A percentile compares a stretch with the other conserved stretches of the same genome.
Evolutionary conservation across 73 alveolate species (phyloP).

Genomic region (Tetrahymena elliotti): DNA sequence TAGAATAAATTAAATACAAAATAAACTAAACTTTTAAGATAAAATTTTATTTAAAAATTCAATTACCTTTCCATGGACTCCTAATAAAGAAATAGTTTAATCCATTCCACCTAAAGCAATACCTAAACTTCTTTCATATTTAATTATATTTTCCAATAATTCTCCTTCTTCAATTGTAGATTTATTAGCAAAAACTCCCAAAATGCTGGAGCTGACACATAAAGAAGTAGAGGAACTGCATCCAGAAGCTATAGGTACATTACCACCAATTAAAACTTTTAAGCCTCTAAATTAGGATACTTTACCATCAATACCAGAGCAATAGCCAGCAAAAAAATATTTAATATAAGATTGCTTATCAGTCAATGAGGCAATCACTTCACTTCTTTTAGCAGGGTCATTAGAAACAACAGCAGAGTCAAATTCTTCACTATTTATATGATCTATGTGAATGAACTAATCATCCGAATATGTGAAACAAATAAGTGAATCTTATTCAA

Average conservation of each 20-base stretch:
- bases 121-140: slow-evolving; percentile 68
- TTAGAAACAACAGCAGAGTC: slow-evolving; percentile 48
- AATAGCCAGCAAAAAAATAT: slow-evolving; percentile 75
- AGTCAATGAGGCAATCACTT: background rate
- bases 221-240: slow-evolving; percentile 67
- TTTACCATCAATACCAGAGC: slow-evolving; percentile 43
- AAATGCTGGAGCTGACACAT: slow-evolving; percentile 68
- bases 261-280: slow-evolving; percentile 68
- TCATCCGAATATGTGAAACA: slow-evolving; percentile 54
- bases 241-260: slow-evolving; percentile 83
- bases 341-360: slow-evolving; percentile 53
- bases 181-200: slow-evolving; percentile 61
- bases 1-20: background rate
- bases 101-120: slow-evolving; percentile 92
- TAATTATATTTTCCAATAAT: slow-evolving; percentile 38
- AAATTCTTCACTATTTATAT: slow-evolving; percentile 52
- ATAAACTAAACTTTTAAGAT: background rate
- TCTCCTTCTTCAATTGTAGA: slow-evolving; percentile 27
- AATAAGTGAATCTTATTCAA: slow-evolving; percentile 70
- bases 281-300: slow-evolving; percentile 45
- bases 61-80: slow-evolving; percentile 62
- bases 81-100: slow-evolving; percentile 69
- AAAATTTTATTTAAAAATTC: background rate
- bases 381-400: slow-evolving; percentile 46
- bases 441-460: slow-evolving; percentile 50